Conservation (phyloP, 345 rosid species). For the Syzygium oleosum region DNA sequence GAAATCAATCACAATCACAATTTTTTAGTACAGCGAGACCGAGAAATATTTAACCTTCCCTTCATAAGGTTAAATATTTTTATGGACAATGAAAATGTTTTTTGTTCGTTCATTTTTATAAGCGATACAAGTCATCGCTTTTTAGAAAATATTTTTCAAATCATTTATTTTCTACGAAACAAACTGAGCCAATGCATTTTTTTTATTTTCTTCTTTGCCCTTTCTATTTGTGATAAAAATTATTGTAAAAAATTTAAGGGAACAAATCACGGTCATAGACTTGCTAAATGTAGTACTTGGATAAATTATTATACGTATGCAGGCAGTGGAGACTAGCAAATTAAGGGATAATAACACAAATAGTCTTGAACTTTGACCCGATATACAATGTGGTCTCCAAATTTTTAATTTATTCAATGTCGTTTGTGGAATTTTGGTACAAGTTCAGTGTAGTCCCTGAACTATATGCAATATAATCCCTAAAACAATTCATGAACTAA, state of each 20-base stretch:
- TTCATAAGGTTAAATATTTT: too few species aligned
- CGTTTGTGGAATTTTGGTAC: too few species aligned
- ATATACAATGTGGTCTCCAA: too few species aligned
- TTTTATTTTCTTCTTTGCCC: neutral
- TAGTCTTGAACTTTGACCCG: too few species aligned
- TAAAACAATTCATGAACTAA: too few species aligned
- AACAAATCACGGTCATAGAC: neutral
- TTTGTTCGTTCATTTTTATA: neutral
- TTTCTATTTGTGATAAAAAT: neutral
- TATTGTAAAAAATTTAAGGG: neutral
- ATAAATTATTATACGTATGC: neutral
- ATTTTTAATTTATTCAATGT: too few species aligned
- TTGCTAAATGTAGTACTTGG: neutral
- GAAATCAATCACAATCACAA: neutral
- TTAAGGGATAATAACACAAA: too few species aligned
- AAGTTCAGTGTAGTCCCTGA: too few species aligned
- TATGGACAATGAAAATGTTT: neutral
- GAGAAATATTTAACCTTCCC: too few species aligned
- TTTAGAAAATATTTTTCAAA: neutral
- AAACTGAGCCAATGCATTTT: neutral
- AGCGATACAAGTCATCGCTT: fast-evolving
- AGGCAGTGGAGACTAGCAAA: neutral
- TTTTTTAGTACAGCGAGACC: too few species aligned
- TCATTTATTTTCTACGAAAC: fast-evolving
- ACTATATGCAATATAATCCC: too few species aligned